phyloP scores from a whole-genome alignment of 768 basidiomycete species.

The Amanita subjunquillea region DNA sequence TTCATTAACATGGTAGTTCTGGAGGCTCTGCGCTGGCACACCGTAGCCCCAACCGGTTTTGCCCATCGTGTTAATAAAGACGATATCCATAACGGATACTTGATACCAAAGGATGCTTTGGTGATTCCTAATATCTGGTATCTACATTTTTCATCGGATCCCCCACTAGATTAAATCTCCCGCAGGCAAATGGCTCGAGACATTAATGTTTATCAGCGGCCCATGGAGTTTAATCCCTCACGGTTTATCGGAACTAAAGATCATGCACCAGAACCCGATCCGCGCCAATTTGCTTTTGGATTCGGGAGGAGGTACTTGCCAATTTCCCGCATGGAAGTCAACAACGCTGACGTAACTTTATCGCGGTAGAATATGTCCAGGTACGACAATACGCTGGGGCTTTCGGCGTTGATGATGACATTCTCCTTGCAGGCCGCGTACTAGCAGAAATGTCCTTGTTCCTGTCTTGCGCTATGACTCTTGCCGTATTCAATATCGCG shows the following conservation, averaged over 20 bases:
- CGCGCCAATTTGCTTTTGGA: conserved; percentile 37
- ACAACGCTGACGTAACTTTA: no score
- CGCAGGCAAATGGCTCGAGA: conserved; percentile 32
- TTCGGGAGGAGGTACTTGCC: conserved; percentile 14
- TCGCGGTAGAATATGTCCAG: no score
- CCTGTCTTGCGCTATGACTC: no score
- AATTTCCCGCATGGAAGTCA: no score
- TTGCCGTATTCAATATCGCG: no score
- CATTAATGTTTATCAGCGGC: conserved; percentile 29
- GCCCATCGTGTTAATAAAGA: conserved; percentile 32
- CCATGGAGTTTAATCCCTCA: conserved; percentile 33
- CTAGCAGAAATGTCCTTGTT: no score
- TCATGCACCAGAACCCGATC: conserved; percentile 28
- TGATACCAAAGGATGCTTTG: conserved; percentile 29
- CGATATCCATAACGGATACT: conserved; percentile 30
- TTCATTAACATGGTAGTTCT: conserved; percentile 27
- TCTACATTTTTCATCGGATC: not conserved
- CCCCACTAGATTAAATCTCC: not conserved
- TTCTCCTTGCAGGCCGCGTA: no score
- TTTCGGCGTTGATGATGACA: no score
- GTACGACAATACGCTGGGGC: no score
- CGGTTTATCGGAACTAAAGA: conserved; percentile 29
- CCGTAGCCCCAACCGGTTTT: conserved; percentile 9
- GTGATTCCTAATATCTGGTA: conserved; percentile 16
- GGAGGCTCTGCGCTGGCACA: conserved; percentile 3